phyloP scores from a whole-genome alignment of 75 land plant species.

The Sequoia sempervirens region DNA sequence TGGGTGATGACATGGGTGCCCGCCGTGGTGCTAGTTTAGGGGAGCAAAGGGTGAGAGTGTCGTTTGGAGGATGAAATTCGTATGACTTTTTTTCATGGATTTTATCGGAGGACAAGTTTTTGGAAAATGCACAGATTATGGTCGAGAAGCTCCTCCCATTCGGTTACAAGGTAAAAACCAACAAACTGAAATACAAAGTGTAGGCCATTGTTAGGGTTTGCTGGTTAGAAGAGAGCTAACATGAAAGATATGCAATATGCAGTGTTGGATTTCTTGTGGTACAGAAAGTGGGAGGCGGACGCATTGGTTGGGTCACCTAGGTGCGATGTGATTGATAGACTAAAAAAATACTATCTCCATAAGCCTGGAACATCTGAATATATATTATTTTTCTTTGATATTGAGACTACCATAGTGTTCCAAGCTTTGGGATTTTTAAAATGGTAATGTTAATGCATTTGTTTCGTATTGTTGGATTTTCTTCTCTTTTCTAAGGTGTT shows the following conservation, averaged over 20 bases:
- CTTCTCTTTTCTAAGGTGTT: background rate
- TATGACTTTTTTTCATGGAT: slow-evolving; percentile 92
- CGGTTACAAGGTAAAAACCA: slow-evolving; percentile 72
- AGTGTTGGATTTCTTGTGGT: slow-evolving; percentile 91
- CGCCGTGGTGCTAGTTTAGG: background rate
- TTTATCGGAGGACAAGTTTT: slow-evolving; percentile 72
- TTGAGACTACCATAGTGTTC: background rate
- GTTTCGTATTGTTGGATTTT: background rate
- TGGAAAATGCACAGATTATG: slow-evolving; percentile 71
- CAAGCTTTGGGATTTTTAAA: background rate
- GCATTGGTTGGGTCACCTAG: no score
- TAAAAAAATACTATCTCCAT: background rate
- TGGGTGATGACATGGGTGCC: background rate
- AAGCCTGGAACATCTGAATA: background rate
- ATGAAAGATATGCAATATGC: slow-evolving; percentile 64
- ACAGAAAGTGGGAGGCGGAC: no score
- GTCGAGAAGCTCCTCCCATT: slow-evolving; percentile 39
- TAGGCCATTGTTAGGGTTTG: background rate
- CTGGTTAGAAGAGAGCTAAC: background rate
- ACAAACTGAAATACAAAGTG: no score
- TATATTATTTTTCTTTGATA: background rate
- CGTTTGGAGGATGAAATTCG: slow-evolving; percentile 98
- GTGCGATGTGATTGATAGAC: no score
- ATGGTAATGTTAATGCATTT: background rate
- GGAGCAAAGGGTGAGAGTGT: slow-evolving; percentile 25